Evolutionary conservation across 805 yeast species (phyloP), one percentile per base, ranked within the genome.

Genomic region (Wickerhamomyces bisporus): DNA sequence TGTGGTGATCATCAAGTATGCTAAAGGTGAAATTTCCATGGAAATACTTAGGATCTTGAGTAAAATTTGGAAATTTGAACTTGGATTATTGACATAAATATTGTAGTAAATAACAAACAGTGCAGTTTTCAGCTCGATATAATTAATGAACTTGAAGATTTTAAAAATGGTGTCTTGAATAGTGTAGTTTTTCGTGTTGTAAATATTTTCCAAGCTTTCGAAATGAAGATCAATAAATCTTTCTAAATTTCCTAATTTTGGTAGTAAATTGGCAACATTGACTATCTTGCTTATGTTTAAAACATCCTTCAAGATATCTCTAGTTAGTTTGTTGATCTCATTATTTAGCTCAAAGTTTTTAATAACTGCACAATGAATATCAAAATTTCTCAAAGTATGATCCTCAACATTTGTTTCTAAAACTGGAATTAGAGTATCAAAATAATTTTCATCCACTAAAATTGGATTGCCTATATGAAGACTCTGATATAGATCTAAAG

Each of bases 401-500:
- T 35, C 42, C 13, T 45, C 47, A 13, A 62, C 60, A 12, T 56
- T 50, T 35, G 62, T 60, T 19, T 46, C 61, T 5, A 39, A 18
- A 6, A 20, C 23, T 0, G 86, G 86, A 1, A 69, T 41, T 43
- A 62, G 55, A 0, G 85, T 77, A 50, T 79, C 85, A 49, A 60
- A 78, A 32, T 61, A 61, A 10, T 62, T 62, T 1, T 57, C 53
- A 38, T 55, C 51, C 14, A 71, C 65, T 10, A 62, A 43, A 18
- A 68, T 50, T 0, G 77, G 73, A 16, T 65, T 65, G 1, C 86
- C 86, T 37, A 68, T 61, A 6, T 65, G 60, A 41, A 65, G 58
- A 15, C 73, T 66, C 38, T 71, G 73, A 35, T 61, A 58, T 2
- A 65, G 44, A 48, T 79, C 86, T 30, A 62, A 42, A 1, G 70